Percentiles rank a stretch among this genome's conserved stretches.
These are phyloP conservation scores for Priceomyces fermenticarens DNA, from an alignment of 805 yeast species.

Conservation along the genomic window DNA sequence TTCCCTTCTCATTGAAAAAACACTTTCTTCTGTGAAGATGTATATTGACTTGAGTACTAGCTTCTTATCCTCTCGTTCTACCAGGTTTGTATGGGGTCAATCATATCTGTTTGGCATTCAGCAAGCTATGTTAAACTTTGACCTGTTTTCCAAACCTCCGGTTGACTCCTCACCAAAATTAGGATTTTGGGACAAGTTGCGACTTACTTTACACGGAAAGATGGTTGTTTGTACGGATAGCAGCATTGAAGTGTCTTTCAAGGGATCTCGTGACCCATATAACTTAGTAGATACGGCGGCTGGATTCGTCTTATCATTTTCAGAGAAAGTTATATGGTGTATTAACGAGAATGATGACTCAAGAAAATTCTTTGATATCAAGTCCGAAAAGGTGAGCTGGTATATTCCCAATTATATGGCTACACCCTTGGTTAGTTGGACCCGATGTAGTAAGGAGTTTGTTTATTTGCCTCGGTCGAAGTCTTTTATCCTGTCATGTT, in stretches of 20 bases:
- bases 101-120: slow-evolving; percentile 83
- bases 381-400: slow-evolving; percentile 60
- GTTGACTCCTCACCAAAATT: slow-evolving; percentile 79
- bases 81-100: slow-evolving; percentile 79
- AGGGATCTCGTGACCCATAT: slow-evolving; percentile 82
- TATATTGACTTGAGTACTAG: slow-evolving; percentile 58
- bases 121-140: slow-evolving; percentile 72
- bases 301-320: slow-evolving; percentile 77
- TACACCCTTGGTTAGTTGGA: slow-evolving; percentile 52
- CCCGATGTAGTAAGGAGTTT: slow-evolving; percentile 42
- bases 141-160: slow-evolving; percentile 86
- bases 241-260: slow-evolving; percentile 55
- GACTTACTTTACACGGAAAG: slow-evolving; percentile 74
- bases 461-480: slow-evolving; percentile 47
- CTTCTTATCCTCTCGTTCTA: slow-evolving; percentile 53
- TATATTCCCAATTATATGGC: slow-evolving; percentile 75
- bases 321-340: slow-evolving; percentile 54
- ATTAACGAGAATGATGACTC: slow-evolving; percentile 71
- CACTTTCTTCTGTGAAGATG: slow-evolving; percentile 72
- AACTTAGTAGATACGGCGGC: slow-evolving; percentile 60
- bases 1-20: slow-evolving; percentile 65
- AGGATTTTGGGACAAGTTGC: slow-evolving; percentile 91
- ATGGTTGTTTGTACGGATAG: slow-evolving; percentile 50
- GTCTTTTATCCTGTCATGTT: slow-evolving; percentile 42
- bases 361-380: slow-evolving; percentile 59